phyloP scores from a whole-genome alignment of 75 land plant species.

The Pinus albicaulis region DNA sequence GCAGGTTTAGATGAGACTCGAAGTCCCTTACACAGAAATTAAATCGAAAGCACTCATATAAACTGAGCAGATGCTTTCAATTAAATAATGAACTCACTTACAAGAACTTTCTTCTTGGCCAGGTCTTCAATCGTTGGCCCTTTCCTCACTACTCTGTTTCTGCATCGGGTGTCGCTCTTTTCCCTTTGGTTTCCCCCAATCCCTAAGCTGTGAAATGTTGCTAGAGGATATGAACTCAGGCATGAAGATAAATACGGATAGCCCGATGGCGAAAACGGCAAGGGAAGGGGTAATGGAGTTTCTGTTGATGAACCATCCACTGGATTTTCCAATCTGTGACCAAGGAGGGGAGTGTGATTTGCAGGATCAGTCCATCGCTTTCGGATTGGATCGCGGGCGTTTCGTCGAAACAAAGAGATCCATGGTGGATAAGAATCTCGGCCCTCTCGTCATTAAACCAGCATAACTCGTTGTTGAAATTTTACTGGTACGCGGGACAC shows the following conservation, averaged over 20 bases:
- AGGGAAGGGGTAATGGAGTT: conserved; percentile 99
- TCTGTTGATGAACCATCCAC: conserved; percentile 91
- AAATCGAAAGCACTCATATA: too few species aligned
- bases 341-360: conserved; percentile 99
- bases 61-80: too few species aligned
- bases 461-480: too few species aligned
- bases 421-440: conserved; percentile 94
- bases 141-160: too few species aligned
- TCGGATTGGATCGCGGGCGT: conserved; percentile 95
- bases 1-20: too few species aligned
- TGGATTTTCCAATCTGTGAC: conserved; percentile 99
- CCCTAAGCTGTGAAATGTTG: neutral
- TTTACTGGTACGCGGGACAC: too few species aligned
- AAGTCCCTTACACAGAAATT: too few species aligned
- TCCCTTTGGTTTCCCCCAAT: neutral
- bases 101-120: too few species aligned
- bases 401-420: conserved; percentile 93
- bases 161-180: too few species aligned
- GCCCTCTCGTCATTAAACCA: conserved; percentile 96
- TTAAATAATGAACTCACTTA: too few species aligned
- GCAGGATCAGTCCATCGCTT: conserved; percentile 98
- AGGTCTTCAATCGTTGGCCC: too few species aligned
- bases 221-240: conserved; percentile 30
- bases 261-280: conserved; percentile 92
- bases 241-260: conserved; percentile 97